These are phyloP conservation scores for Aspergillus brunneoviolaceus DNA, from an alignment of 2,329 filamentous ascomycete genomes.

Conservation along the genomic window DNA sequence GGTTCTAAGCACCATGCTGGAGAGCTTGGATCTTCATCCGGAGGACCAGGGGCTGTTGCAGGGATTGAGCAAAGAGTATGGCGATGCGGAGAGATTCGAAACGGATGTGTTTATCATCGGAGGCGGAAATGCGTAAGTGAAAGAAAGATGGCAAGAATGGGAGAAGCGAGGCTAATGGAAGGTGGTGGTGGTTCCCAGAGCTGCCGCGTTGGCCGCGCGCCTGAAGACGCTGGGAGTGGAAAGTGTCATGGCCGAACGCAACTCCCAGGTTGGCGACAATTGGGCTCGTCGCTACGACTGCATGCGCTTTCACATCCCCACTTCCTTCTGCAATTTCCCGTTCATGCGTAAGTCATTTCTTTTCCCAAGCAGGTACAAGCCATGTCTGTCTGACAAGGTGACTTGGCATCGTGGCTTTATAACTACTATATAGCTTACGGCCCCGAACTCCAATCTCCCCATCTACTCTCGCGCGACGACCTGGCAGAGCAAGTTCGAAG, in stretches of 20 bases:
- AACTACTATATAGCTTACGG: conserved; percentile 14
- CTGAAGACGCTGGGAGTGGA: conserved; percentile 45
- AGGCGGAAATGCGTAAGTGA: conserved; percentile 42
- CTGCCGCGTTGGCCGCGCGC: conserved; percentile 45
- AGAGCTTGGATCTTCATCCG: conserved; percentile 20
- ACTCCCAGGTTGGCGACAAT: conserved; percentile 44
- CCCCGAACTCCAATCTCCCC: conserved; percentile 13
- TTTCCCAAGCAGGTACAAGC: background rate
- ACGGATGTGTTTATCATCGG: conserved; percentile 41
- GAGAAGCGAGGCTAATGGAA: conserved; percentile 11
- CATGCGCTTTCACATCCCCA: conserved; percentile 44
- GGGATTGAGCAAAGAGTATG: conserved; percentile 13
- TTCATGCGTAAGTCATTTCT: conserved; percentile 29
- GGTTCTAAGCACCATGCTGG: conserved; percentile 25
- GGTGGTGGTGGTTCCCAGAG: conserved; percentile 23
- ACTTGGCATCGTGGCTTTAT: background rate
- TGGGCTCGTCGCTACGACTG: conserved; percentile 50
- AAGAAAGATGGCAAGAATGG: too few species aligned
- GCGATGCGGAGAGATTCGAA: conserved; percentile 4
- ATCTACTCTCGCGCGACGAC: conserved; percentile 18
- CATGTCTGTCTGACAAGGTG: background rate
- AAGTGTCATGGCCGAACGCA: conserved; percentile 46
- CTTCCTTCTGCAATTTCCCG: conserved; percentile 37
- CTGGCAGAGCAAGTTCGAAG: conserved; percentile 18
- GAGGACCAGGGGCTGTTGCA: conserved; percentile 25